Evolutionary conservation across 768 basidiomycete species (phyloP).

Genomic region (Boletus coccyginus): DNA sequence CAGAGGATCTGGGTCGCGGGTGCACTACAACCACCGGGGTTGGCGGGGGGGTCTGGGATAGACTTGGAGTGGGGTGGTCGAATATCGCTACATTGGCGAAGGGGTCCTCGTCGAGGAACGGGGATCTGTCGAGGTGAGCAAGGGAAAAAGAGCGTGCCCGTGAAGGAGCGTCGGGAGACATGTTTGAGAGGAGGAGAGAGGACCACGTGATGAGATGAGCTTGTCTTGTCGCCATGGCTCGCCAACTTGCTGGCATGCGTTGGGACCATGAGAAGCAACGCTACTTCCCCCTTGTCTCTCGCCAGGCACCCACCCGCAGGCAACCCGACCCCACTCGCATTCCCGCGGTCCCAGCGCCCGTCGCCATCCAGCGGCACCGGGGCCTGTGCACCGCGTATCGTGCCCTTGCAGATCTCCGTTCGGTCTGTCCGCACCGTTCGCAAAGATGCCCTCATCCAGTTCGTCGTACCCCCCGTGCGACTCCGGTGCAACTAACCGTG

Average conservation of each 20-base stretch:
- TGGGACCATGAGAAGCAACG: constrained; percentile 51
- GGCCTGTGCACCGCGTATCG: neutral
- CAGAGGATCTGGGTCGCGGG: constrained; percentile 33
- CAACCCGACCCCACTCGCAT: neutral
- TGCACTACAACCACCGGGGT: constrained; percentile 13
- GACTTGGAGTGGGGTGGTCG: neutral
- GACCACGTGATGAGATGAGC: too few relatives aligned
- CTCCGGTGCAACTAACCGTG: neutral
- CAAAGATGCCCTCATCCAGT: constrained; percentile 30
- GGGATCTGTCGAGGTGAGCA: neutral
- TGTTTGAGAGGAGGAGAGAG: too few relatives aligned
- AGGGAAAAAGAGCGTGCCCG: constrained; percentile 17
- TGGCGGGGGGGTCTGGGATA: constrained; percentile 9
- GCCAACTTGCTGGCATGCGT: constrained; percentile 53
- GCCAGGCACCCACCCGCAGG: neutral
- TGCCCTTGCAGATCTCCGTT: constrained; percentile 15
- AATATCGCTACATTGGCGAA: constrained; percentile 53
- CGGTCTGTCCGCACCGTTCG: constrained; percentile 11
- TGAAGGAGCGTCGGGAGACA: neutral
- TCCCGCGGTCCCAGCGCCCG: too few relatives aligned
- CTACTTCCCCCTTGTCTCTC: constrained; percentile 47
- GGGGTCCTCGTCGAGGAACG: constrained; percentile 66
- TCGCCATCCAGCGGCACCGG: neutral
- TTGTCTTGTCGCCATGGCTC: constrained; percentile 36
- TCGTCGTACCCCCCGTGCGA: neutral